Conservation (phyloP, 2,329 filamentous ascomycete species). For the Trichophyton equinum region DNA sequence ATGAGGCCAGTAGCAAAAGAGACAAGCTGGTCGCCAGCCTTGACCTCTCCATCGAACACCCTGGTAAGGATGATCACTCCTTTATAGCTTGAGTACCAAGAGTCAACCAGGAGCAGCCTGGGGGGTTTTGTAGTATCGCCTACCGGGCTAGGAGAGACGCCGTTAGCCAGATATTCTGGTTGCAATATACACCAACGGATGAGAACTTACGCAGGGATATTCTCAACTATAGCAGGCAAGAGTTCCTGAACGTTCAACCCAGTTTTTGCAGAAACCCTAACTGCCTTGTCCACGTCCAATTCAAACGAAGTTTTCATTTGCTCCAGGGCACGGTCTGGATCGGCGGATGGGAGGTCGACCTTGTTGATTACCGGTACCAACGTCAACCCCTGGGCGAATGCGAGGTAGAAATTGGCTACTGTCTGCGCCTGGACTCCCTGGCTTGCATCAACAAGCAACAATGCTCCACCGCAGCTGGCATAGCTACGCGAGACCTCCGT, state of each 20-base stretch:
- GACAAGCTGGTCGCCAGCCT: conserved; percentile 69
- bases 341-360: conserved; percentile 81
- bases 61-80: conserved; percentile 85
- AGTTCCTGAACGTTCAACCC: conserved; percentile 76
- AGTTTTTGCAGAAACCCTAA: conserved; percentile 84
- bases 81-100: conserved; percentile 95
- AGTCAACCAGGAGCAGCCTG: conserved; percentile 81
- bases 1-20: conserved; percentile 80
- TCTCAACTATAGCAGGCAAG: conserved; percentile 71
- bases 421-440: conserved; percentile 97
- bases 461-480: conserved; percentile 83
- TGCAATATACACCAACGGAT: not conserved
- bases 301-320: conserved; percentile 84
- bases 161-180: not conserved
- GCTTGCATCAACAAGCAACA: conserved; percentile 87
- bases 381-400: conserved; percentile 77
- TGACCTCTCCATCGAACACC: conserved; percentile 76
- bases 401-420: conserved; percentile 95
- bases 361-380: conserved; percentile 94
- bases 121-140: conserved; percentile 63
- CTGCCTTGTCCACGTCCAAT: conserved; percentile 60
- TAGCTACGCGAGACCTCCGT: conserved; percentile 94
- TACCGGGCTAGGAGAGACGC: conserved; percentile 41
- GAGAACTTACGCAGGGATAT: conserved; percentile 53
- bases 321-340: conserved; percentile 70